These are phyloP conservation scores for Tolypocladium pustulatum DNA, from an alignment of 2,329 filamentous ascomycete species.

Conservation along the genomic window DNA sequence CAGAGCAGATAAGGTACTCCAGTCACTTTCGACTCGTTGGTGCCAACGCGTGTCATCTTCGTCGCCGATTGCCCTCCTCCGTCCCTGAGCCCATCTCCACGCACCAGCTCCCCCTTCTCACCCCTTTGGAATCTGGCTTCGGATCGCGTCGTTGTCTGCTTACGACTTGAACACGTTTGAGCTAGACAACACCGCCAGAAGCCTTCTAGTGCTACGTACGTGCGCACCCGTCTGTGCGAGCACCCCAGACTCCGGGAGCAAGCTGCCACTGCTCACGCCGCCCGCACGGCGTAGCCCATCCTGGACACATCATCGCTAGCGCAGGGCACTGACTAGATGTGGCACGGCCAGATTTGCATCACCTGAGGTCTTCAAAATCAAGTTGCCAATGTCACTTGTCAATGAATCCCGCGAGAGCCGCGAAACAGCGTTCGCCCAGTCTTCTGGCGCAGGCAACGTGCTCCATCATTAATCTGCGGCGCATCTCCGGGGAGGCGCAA, in stretches of 20 bases:
- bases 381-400: no score
- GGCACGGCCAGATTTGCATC: neutral
- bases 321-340: no score
- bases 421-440: no score
- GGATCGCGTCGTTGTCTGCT: no score
- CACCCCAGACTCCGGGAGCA: neutral
- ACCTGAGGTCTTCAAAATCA: neutral
- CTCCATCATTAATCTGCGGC: no score
- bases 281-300: neutral
- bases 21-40: neutral
- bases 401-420: no score
- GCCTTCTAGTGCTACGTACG: neutral
- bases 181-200: neutral
- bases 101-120: neutral
- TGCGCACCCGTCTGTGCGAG: neutral
- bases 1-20: neutral
- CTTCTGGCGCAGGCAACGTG: neutral
- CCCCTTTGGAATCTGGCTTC: no score
- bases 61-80: neutral
- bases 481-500: neutral
- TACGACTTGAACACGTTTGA: neutral
- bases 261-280: neutral
- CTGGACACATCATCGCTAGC: no score
- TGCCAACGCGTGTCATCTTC: no score
- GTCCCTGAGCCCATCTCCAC: neutral